Conservation (phyloP, 208 protist genomes). For the Plasmodiophora brassicae region DNA sequence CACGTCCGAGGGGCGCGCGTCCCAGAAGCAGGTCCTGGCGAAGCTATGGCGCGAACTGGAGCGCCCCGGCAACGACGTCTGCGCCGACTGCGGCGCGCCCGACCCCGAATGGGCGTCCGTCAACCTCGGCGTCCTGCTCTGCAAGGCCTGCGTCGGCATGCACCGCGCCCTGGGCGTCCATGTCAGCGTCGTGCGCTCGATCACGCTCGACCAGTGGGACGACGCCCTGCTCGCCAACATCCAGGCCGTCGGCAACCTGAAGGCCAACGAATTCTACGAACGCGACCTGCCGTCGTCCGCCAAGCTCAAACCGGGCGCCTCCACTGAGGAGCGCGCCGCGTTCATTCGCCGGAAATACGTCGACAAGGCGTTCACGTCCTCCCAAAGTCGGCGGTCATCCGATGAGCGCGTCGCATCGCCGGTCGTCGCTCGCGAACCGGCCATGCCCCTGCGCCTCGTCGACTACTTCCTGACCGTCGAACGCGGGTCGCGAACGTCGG, state of each 20-base stretch:
- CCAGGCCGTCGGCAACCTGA: slow-evolving; percentile 42
- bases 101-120: slow-evolving; percentile 56
- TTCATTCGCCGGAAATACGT: slow-evolving; percentile 38
- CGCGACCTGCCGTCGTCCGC: not conserved
- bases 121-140: slow-evolving; percentile 55
- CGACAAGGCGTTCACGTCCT: not conserved
- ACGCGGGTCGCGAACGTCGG: not conserved
- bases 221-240: slow-evolving; percentile 21
- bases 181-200: slow-evolving; percentile 50
- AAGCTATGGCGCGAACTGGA: slow-evolving; percentile 5
- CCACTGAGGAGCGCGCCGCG: not conserved
- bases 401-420: not conserved
- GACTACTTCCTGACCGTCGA: not conserved
- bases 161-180: slow-evolving; percentile 51
- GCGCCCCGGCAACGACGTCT: slow-evolving; percentile 41
- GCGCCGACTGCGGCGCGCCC: slow-evolving; percentile 40
- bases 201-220: slow-evolving; percentile 47
- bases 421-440: not conserved
- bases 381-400: not conserved
- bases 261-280: slow-evolving; percentile 44
- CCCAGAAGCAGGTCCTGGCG: slow-evolving; percentile 13
- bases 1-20: too few relatives aligned
- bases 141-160: slow-evolving; percentile 49
- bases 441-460: not conserved
- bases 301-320: not conserved